Base-by-base conservation (phyloP, 371 early-diverging fungal genomes). In the Paraphysoderma sedebokerense region DNA sequence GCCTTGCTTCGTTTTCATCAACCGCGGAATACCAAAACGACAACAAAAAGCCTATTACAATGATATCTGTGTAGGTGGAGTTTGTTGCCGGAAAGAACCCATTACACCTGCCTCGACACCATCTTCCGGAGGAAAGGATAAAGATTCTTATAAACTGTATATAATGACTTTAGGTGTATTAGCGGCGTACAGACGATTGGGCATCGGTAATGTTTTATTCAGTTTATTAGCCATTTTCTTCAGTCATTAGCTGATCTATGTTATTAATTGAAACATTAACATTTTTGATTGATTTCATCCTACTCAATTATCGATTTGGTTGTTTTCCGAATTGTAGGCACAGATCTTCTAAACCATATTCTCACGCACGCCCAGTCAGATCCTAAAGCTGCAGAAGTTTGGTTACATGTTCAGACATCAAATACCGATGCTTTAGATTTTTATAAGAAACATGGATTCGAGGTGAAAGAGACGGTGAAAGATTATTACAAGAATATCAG, bases 111-210 rank as follows among this genome's bases (percentile, higher is more conserved):
- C 28, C 26, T 50, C 32, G 55, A 56, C 38, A 40, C 24, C 17
- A 50, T 49, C 44, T 5, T 47, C 2, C 31, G 38, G 7, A 19
- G 5, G n/a, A 5, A 6, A n/a, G 17, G 17, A 2, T 13, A 29
- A 0, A 28, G 39, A 32, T 20, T 17, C 12, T 32, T 42, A 35
- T 45, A 59, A 54, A 29, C 61, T 88, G 20, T 96, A 93, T 56
- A 83, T 96, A 53, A 91, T 92, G 84, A 96, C 97, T 0, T 65
- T 96, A 38, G 92, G 97, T 30, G 91, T 96, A 29, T 66, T 92
- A 38, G 77, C 84, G 9, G 79, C 85, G 7, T 91, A 83, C 58
- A 71, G 97, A 33, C 61, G 78, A 8, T 68, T 81, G 31, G 85
- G 86, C 7, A 63, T 93, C 37, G 93, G 88, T 82, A 64, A 51